Percentiles rank a stretch among this genome's conserved stretches.
Evolutionary conservation across 331 rosid genomes (phyloP).

Genomic region (Pyrus hybrid): DNA sequence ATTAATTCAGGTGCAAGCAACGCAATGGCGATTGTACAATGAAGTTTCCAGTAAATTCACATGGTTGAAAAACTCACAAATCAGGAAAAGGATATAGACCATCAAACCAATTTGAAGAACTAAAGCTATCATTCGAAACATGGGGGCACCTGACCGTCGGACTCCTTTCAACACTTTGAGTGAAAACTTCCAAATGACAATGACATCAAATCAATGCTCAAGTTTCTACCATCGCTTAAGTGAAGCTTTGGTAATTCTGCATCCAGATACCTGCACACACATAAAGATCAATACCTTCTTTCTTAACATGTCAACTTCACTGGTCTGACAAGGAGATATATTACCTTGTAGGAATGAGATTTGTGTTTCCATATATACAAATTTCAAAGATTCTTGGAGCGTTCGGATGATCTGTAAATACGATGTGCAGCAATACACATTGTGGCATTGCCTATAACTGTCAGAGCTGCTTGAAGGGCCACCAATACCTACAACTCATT

Average conservation of each 20-base stretch:
- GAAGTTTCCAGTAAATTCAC: not conserved
- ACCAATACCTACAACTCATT: conserved; percentile 72
- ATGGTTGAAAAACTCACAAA: not conserved
- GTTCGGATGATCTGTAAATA: conserved; percentile 66
- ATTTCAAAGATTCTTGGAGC: conserved; percentile 42
- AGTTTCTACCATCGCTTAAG: not conserved
- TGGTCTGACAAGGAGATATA: not conserved
- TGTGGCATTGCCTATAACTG: conserved; percentile 73
- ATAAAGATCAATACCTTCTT: not conserved
- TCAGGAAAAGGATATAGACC: not conserved
- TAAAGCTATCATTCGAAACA: not conserved
- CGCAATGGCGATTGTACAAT: not conserved
- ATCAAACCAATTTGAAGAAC: not conserved
- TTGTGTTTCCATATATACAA: not conserved
- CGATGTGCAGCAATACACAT: conserved; percentile 90
- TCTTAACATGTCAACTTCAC: not conserved
- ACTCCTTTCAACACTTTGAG: not conserved
- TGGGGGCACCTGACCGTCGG: not conserved
- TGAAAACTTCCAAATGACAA: not conserved
- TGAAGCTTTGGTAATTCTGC: not conserved
- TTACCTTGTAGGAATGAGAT: conserved; percentile 1
- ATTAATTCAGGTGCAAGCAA: not conserved
- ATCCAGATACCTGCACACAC: not conserved
- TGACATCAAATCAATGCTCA: not conserved
- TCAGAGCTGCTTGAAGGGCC: conserved; percentile 87